Evolutionary conservation across 2,329 filamentous ascomycete species (phyloP).

Genomic region (Clarireedia sp.): DNA sequence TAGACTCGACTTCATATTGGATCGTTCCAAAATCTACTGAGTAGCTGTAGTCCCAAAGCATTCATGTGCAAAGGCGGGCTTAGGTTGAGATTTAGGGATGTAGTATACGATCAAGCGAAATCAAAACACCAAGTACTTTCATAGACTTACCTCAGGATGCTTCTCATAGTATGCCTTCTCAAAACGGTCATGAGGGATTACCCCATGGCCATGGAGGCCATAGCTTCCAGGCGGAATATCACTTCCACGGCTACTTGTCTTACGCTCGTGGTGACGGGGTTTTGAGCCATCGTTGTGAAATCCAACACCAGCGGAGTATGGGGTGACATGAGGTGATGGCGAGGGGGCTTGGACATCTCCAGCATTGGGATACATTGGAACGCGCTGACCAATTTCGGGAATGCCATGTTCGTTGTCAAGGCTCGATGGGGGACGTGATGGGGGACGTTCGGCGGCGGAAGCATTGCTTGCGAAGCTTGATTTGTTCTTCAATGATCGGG

Average conservation of each 20-base stretch:
- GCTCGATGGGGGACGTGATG: slow-evolving; percentile 48
- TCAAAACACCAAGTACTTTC: too few species aligned
- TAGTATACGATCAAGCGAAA: too few species aligned
- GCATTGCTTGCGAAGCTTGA: slow-evolving; percentile 48
- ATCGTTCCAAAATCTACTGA: too few species aligned
- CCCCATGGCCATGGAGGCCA: slow-evolving; percentile 81
- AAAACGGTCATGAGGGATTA: slow-evolving; percentile 68
- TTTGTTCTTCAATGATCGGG: slow-evolving; percentile 52
- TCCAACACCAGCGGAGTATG: slow-evolving; percentile 33
- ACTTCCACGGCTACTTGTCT: slow-evolving; percentile 64
- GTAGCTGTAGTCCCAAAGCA: too few species aligned
- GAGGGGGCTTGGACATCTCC: slow-evolving; percentile 96
- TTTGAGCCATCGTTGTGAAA: slow-evolving; percentile 44
- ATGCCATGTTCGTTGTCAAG: slow-evolving; percentile 75
- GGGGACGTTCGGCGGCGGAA: slow-evolving; percentile 41
- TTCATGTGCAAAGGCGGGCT: too few species aligned
- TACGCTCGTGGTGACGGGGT: slow-evolving; percentile 57
- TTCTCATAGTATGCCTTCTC: slow-evolving; percentile 90
- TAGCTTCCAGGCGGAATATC: slow-evolving; percentile 81
- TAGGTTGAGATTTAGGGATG: too few species aligned
- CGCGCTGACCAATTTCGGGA: slow-evolving; percentile 82
- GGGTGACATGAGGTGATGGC: slow-evolving; percentile 47
- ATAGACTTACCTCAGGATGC: slow-evolving; percentile 57
- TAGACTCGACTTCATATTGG: background rate
- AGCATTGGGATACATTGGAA: slow-evolving; percentile 87